phyloP scores from a whole-genome alignment of 2,329 filamentous ascomycete species.

The Ascochyta rabiei region DNA sequence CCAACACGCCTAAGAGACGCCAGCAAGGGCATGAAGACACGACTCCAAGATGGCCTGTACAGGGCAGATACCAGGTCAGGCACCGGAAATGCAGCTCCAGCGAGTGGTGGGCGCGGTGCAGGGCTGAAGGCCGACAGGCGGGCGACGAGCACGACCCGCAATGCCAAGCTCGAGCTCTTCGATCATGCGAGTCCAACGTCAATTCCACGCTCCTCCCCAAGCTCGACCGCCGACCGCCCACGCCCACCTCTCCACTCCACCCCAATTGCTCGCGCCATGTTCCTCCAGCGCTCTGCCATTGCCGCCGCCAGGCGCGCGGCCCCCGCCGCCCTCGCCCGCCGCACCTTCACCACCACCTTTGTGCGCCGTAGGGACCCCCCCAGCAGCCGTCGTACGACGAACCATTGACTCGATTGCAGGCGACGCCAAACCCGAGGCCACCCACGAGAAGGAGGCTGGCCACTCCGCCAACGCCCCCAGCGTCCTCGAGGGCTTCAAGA shows the following conservation, averaged over 20 bases:
- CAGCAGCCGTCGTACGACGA: slow-evolving; percentile 39
- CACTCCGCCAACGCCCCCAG: slow-evolving; percentile 35
- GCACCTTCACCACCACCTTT: slow-evolving; percentile 56
- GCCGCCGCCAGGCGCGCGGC: slow-evolving; percentile 54
- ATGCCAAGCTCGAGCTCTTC: slow-evolving; percentile 29
- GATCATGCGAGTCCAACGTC: slow-evolving; percentile 30
- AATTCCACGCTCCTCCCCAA: slow-evolving; percentile 31
- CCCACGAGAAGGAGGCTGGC: slow-evolving; percentile 45
- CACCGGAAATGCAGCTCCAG: background rate
- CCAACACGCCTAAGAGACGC: background rate
- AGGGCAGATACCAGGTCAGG: background rate
- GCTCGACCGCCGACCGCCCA: slow-evolving; percentile 36
- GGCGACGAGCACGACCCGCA: slow-evolving; percentile 5
- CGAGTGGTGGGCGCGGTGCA: background rate
- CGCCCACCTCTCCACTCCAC: slow-evolving; percentile 39
- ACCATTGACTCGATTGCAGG: slow-evolving; percentile 41
- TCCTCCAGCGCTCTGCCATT: slow-evolving; percentile 58
- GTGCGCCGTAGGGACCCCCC: slow-evolving; percentile 52
- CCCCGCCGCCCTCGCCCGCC: slow-evolving; percentile 49
- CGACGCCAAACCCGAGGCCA: slow-evolving; percentile 41
- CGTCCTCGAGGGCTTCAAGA: slow-evolving; percentile 49
- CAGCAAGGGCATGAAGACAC: background rate
- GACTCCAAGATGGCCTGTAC: background rate
- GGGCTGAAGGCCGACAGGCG: background rate
- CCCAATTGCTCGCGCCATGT: slow-evolving; percentile 50